These are phyloP conservation scores for Teratosphaeria destructans DNA, from an alignment of 2,329 filamentous ascomycete genomes.

Conservation along the genomic window DNA sequence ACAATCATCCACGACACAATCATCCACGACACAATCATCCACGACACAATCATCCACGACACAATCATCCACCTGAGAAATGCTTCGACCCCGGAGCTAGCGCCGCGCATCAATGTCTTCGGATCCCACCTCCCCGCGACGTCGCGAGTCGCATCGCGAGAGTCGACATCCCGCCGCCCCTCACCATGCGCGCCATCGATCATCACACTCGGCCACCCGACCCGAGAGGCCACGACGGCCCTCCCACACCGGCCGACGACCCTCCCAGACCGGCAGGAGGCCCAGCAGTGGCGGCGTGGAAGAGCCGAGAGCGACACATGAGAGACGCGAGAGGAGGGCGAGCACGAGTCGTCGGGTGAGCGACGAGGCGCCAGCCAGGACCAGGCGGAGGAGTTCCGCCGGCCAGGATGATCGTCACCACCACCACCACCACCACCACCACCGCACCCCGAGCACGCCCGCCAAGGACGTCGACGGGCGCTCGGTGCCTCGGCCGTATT, in stretches of 20 bases:
- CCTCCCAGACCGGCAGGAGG: constrained; percentile 1
- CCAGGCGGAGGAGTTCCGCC: constrained; percentile 15
- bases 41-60: no score
- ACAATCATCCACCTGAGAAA: background rate
- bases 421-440: background rate
- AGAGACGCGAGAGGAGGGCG: constrained; percentile 2
- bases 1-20: no score
- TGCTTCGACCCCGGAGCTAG: background rate
- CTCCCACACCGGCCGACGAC: constrained; percentile 4
- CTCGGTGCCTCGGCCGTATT: constrained; percentile 32
- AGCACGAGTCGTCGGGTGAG: background rate
- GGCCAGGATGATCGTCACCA: constrained; percentile 1
- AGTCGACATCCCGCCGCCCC: background rate
- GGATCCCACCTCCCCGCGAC: constrained; percentile 49
- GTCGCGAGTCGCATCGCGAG: constrained; percentile 2
- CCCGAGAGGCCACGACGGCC: constrained; percentile 1
- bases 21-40: no score
- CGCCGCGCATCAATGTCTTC: constrained; percentile 21
- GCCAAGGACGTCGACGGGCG: constrained; percentile 29
- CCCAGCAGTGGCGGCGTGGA: background rate
- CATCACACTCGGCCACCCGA: background rate
- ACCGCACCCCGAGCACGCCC: background rate
- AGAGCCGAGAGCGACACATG: constrained; percentile 1
- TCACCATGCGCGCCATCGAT: background rate
- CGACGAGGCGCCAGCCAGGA: background rate